phyloP scores from a whole-genome alignment of 495 filamentous ascomycete genomes.

The Penicillium pulvis region DNA sequence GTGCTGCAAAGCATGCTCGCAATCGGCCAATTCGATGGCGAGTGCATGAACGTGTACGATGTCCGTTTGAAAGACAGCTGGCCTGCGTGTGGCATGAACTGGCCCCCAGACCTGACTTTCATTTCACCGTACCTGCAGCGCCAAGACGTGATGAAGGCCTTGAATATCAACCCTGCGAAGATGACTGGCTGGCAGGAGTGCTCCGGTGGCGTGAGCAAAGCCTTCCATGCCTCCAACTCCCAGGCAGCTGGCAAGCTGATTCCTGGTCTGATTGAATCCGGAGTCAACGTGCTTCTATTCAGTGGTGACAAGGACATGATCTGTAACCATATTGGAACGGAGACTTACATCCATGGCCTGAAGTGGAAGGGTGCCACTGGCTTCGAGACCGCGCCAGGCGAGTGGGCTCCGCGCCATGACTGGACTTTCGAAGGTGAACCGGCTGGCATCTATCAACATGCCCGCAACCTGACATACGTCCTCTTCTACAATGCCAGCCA shows the following conservation, averaged over 20 bases:
- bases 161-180: conserved; percentile 83
- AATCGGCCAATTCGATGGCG: conserved; percentile 54
- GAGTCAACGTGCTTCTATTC: conserved; percentile 81
- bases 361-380: conserved; percentile 87
- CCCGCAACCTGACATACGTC: conserved; percentile 93
- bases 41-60: conserved; percentile 95
- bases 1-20: conserved; percentile 71
- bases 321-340: conserved; percentile 96
- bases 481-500: conserved; percentile 94
- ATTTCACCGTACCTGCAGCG: conserved; percentile 84
- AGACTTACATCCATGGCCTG: conserved; percentile 88
- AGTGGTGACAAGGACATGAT: conserved; percentile 93
- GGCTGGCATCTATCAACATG: conserved; percentile 91
- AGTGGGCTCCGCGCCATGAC: conserved; percentile 85
- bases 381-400: conserved; percentile 86
- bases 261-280: conserved; percentile 69
- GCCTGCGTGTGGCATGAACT: conserved; percentile 89
- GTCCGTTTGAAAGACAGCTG: conserved; percentile 73
- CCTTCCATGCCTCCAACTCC: conserved; percentile 69
- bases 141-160: conserved; percentile 73
- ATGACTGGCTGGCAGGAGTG: conserved; percentile 91
- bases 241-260: conserved; percentile 72
- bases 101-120: conserved; percentile 79
- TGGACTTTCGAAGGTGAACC: conserved; percentile 94
- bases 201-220: conserved; percentile 67